These are phyloP conservation scores for Scheffersomyces lignicola DNA, from an alignment of 1,139 yeast species.

Conservation along the genomic window DNA sequence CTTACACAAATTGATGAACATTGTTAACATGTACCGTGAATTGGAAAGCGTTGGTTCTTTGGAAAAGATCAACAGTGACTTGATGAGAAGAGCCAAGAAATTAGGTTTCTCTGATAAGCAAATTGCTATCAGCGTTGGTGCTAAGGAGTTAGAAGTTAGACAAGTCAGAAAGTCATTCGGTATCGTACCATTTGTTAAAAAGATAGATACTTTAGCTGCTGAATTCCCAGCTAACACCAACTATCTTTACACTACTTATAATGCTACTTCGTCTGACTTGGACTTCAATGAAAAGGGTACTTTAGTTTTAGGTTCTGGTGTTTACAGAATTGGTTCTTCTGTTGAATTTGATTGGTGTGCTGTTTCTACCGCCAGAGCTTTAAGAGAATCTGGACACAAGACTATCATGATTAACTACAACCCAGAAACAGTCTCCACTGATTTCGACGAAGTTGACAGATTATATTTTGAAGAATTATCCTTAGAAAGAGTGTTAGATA, in stretches of 20 bases:
- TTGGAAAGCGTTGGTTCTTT: conserved; percentile 48
- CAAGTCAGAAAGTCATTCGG: conserved; percentile 73
- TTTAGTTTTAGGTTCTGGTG: conserved; percentile 96
- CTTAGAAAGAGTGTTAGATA: conserved; percentile 95
- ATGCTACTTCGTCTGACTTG: conserved; percentile 84
- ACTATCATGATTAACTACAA: conserved; percentile 97
- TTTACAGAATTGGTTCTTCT: conserved; percentile 96
- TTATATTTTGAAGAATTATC: conserved; percentile 93
- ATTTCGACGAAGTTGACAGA: conserved; percentile 97
- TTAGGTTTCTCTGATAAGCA: conserved; percentile 95
- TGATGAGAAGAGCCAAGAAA: conserved; percentile 79
- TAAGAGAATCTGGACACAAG: conserved; percentile 82
- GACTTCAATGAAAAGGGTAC: conserved; percentile 87
- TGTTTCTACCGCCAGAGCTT: conserved; percentile 91
- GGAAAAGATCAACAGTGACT: conserved; percentile 60
- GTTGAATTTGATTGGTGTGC: conserved; percentile 99
- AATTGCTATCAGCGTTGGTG: conserved; percentile 72
- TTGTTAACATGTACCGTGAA: conserved; percentile 80
- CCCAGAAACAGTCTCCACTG: conserved; percentile 98
- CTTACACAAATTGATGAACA: conserved; percentile 85
- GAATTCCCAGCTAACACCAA: conserved; percentile 98
- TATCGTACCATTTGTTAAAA: conserved; percentile 89
- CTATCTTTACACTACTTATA: conserved; percentile 93
- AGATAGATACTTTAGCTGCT: conserved; percentile 96
- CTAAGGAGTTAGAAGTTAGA: conserved; percentile 78